Base-by-base conservation (phyloP, 108 stramenopile genomes). In the Nitzschia palea region DNA sequence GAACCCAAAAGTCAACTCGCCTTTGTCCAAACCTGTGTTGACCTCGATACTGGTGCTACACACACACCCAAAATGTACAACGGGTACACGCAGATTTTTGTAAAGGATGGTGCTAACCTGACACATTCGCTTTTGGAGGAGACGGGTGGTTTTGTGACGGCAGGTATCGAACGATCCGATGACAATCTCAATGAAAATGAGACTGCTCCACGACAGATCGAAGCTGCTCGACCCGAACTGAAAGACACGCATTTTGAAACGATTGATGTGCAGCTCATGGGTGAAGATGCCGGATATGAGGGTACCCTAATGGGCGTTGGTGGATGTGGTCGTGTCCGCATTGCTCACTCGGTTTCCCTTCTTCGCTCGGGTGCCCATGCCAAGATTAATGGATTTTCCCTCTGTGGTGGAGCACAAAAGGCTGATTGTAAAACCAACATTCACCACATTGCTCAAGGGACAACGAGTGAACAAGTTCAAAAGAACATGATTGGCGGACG, bases 401-500 rank as follows among this genome's bases (percentile, higher is more conserved):
- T 97, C 0, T 77, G 88, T 22, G 93, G 93, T 28, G 91, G 92
- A 25, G 77, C 81, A 26, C 97, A 97, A 80, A 71, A 80, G 29
- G 61, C 81, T 12, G 97, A 97, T 57, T 80, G 91, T 62, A 87
- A 91, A 62, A 89, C 95, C 9, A 89, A 88, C 65, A 95, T 97
- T 63, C 93, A 94, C 36, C 97, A 97, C 77, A 77, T 87, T 51
- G 94, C 89, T 14, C 80, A 88, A 62, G 95, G 81, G 12, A 90
- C 91, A 15, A 73, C 74, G 14, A 90, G 86, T 40, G 44, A 68
- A 61, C 97, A 98, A 73, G 64, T 82, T 30, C 95, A 96, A 84
- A 80, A 94, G 67, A 98, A 90, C 67, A 90, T 98, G 82, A 83
- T 96, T 3, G 93, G 94, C 34, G 94, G 94, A 52, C 71, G 88